Base-by-base conservation (phyloP, 345 rosid genomes). In the Hibiscus tridactylites region DNA sequence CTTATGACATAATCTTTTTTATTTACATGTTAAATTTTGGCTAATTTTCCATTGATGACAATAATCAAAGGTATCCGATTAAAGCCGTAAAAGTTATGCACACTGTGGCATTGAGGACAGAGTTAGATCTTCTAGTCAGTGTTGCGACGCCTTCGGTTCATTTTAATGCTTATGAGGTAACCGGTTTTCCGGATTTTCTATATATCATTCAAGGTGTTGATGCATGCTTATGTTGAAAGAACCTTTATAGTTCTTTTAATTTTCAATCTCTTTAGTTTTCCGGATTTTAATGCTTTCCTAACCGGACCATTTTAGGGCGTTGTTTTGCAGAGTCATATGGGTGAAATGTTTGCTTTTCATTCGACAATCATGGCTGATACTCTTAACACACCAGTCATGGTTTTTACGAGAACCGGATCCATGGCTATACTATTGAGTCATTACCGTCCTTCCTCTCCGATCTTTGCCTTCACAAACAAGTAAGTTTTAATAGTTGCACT, bases 331-430 rank as follows among this genome's bases (percentile, higher is more conserved):
- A 77, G 85, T 71, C 90, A 85, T 80, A 94, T 94, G 98, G 96
- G 97, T n/a, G 91, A 88, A 82, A 94, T 91, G 98, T 91, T 94
- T 81, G 92, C 98, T 76, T 94, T 88, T 77, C 98, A 91, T 82
- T 83, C 98, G 68, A 86, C 97, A 52, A 90, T 88, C 28, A 94
- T 94, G 97, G 96, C 98, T 1, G 88, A 91, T 79, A 94, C 96
- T 31, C 90, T 94, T 63, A 80, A 71, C 68, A 83, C 95, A 26
- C 93, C 98, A 6, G 82, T 88, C 67, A 85, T 94, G 73, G 92
- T 94, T 63, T 94, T 91, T 85, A 91, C 98, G 17, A 88, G 96
- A 79, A 90, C 98, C 1, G 97, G 97, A 76, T 90, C 98, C 65
- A 94, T 94, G 97, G 93, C 97, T 65, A 76, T 88, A 50, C 89